These are phyloP conservation scores for Pisolithus orientalis DNA, from an alignment of 768 basidiomycete genomes.

Conservation along the genomic window DNA sequence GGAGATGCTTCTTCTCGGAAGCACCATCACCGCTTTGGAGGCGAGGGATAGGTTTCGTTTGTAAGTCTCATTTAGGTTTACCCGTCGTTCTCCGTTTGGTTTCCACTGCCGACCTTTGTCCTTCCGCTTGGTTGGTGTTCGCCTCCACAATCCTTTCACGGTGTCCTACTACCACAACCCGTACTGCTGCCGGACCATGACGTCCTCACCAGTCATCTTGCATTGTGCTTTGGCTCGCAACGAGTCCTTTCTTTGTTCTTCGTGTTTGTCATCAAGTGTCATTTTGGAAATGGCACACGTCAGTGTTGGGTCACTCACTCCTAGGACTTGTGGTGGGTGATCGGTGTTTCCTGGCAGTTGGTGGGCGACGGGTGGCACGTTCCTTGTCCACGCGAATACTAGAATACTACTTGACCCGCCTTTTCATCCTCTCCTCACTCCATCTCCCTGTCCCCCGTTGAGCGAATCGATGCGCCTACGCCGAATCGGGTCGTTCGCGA, in stretches of 20 bases:
- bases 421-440: too few species aligned
- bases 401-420: too few species aligned
- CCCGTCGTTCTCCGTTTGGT: neutral
- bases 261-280: neutral
- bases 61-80: slow-evolving; percentile 34
- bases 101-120: neutral
- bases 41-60: slow-evolving; percentile 69
- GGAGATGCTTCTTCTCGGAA: slow-evolving; percentile 71
- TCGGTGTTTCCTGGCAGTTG: neutral
- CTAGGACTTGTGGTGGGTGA: slow-evolving; percentile 1
- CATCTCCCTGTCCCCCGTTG: too few species aligned
- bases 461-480: too few species aligned
- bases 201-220: neutral
- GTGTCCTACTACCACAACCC: neutral
- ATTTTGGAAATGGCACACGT: neutral
- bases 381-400: too few species aligned
- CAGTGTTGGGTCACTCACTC: neutral
- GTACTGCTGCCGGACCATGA: neutral
- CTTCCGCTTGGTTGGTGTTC: neutral
- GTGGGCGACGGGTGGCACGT: too few species aligned
- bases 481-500: too few species aligned
- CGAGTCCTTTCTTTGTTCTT: neutral
- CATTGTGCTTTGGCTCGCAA: neutral
- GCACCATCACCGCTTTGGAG: slow-evolving; percentile 57
- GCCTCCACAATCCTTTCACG: neutral